Evolutionary conservation across 352 stramenopile species (phyloP).

Genomic region (Pythium phragmiticola): DNA sequence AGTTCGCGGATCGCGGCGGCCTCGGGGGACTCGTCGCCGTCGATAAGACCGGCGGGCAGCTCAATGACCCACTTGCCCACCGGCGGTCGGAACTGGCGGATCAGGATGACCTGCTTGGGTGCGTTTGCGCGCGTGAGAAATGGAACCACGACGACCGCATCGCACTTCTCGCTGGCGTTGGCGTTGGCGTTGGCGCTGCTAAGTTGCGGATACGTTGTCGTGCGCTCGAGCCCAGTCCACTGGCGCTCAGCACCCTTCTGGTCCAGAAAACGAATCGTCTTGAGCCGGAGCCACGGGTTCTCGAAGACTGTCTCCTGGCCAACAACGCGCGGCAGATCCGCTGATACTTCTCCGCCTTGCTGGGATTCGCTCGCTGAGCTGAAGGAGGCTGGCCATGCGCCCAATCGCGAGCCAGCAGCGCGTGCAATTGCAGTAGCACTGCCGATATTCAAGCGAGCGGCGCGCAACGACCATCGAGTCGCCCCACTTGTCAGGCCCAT

Average conservation of each 20-base stretch:
- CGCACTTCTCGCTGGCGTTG: constrained; percentile 32
- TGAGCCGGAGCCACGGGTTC: constrained; percentile 63
- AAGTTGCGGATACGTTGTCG: constrained; percentile 53
- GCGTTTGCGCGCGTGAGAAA: constrained; percentile 44
- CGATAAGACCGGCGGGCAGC: constrained; percentile 91
- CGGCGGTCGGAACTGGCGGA: constrained; percentile 90
- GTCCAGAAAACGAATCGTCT: constrained; percentile 68
- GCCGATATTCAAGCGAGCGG: neutral
- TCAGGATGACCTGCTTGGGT: constrained; percentile 61
- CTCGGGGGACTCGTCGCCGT: constrained; percentile 72
- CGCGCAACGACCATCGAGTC: neutral
- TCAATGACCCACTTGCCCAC: constrained; percentile 87
- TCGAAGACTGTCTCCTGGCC: constrained; percentile 59
- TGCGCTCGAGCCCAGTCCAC: constrained; percentile 68
- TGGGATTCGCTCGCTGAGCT: neutral
- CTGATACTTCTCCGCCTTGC: neutral
- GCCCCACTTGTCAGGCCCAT: neutral
- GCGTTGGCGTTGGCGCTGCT: neutral
- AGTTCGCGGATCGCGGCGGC: constrained; percentile 82
- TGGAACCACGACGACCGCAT: constrained; percentile 76
- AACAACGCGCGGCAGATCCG: constrained; percentile 41
- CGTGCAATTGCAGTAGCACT: neutral
- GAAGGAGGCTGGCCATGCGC: neutral
- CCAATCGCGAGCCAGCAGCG: neutral
- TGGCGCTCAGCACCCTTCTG: constrained; percentile 41